Conservation (phyloP, 2,329 filamentous ascomycete species). For the Microdochium bolleyi region DNA sequence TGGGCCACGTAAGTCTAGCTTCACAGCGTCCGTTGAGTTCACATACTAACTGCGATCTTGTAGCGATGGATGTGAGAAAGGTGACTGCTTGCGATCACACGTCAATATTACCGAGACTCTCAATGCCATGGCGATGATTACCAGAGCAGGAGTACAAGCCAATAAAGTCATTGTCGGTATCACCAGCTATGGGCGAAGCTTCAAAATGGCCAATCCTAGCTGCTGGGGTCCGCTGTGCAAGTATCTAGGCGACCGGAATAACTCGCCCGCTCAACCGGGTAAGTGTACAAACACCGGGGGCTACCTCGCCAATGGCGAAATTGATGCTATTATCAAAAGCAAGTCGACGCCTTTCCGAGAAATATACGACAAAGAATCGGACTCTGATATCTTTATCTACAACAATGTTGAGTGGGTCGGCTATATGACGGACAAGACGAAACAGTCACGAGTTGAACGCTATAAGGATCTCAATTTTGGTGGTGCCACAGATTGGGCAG, state of each 20-base stretch:
- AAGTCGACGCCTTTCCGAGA: not conserved
- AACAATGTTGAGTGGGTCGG: constrained; percentile 22
- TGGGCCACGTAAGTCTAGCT: not conserved
- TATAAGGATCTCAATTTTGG: constrained; percentile 17
- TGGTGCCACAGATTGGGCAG: constrained; percentile 25
- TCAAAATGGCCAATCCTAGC: constrained; percentile 20
- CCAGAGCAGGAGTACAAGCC: constrained; percentile 20
- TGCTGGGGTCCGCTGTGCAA: constrained; percentile 15
- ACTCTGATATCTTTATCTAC: constrained; percentile 19
- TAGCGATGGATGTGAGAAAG: constrained; percentile 1
- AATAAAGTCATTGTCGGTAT: constrained; percentile 22
- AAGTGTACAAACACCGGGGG: constrained; percentile 19
- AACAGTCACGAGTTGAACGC: constrained; percentile 9
- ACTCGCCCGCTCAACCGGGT: constrained; percentile 14
- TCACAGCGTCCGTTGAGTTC: not conserved
- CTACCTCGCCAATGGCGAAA: constrained; percentile 22
- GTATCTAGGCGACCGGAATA: constrained; percentile 13
- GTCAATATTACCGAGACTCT: constrained; percentile 29
- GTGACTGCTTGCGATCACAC: constrained; percentile 25
- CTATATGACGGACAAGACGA: constrained; percentile 19
- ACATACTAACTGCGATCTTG: not conserved
- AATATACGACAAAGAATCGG: not conserved
- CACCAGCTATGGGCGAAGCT: constrained; percentile 21
- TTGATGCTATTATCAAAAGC: constrained; percentile 10
- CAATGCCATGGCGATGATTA: constrained; percentile 24